A percentile compares a stretch with the other conserved stretches of the same genome.
Conservation (phyloP, 345 rosid genomes). For the Aethionema arabicum region DNA sequence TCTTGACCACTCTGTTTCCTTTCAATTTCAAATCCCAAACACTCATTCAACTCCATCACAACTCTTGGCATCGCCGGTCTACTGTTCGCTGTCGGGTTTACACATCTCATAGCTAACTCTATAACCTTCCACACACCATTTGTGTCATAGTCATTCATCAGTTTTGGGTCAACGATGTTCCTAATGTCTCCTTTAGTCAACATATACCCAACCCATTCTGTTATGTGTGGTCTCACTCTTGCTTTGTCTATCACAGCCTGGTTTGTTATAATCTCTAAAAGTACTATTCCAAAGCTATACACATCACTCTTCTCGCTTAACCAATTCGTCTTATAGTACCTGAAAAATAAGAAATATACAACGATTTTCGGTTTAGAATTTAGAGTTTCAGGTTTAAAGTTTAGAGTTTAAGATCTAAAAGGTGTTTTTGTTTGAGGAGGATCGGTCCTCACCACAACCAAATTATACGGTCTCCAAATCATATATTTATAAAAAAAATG, state of each 20-base stretch:
- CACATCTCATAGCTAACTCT: slow-evolving; percentile 54
- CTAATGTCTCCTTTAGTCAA: slow-evolving; percentile 41
- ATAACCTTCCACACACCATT: slow-evolving; percentile 48
- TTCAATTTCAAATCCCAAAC: slow-evolving; percentile 35
- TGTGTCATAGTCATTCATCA: slow-evolving; percentile 35
- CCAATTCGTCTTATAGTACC: slow-evolving; percentile 34
- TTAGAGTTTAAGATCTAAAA: too few relatives aligned
- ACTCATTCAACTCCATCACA: slow-evolving; percentile 41
- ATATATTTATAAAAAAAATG: too few relatives aligned
- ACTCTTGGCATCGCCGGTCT: slow-evolving; percentile 46
- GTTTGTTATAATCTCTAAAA: slow-evolving; percentile 44
- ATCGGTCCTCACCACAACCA: too few relatives aligned
- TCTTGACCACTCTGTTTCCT: slow-evolving; percentile 31
- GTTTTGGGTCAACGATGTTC: slow-evolving; percentile 42
- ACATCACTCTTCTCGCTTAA: slow-evolving; percentile 47
- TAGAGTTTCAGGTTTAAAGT: too few relatives aligned
- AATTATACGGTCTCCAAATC: too few relatives aligned
- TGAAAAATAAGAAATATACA: not conserved
- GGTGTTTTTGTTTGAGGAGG: too few relatives aligned
- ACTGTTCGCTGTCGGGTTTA: slow-evolving; percentile 24
- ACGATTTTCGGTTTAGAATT: too few relatives aligned
- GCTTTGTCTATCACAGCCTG: slow-evolving; percentile 27
- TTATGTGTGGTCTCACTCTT: slow-evolving; percentile 22
- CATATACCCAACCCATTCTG: slow-evolving; percentile 39
- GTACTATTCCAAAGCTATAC: slow-evolving; percentile 50